phyloP scores from a whole-genome alignment of 1,284 basidiomycete species.

The Tilletia indica region DNA sequence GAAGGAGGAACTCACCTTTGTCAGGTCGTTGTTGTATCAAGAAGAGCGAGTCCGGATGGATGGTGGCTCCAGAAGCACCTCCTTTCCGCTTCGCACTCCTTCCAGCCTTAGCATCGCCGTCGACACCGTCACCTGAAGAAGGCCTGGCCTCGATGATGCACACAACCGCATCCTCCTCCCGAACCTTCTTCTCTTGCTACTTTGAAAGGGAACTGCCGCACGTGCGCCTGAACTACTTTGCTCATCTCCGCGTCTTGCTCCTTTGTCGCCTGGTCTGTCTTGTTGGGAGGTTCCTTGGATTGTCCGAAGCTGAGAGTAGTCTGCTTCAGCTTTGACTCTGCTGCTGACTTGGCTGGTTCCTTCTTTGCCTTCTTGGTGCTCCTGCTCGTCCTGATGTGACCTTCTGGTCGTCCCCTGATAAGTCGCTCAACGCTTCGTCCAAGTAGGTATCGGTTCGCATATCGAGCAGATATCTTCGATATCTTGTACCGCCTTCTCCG shows the following conservation, averaged over 20 bases:
- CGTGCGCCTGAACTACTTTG: slow-evolving; percentile 50
- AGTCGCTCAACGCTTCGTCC: not conserved
- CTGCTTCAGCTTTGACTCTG: not conserved
- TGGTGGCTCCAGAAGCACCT: slow-evolving; percentile 54
- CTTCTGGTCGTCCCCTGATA: slow-evolving; percentile 18
- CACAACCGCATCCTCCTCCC: slow-evolving; percentile 81
- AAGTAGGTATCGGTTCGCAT: slow-evolving; percentile 40
- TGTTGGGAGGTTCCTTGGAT: not conserved
- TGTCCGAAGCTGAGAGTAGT: slow-evolving; percentile 8
- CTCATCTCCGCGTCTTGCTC: slow-evolving; percentile 3
- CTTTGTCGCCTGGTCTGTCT: not conserved
- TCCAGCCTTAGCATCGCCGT: slow-evolving; percentile 58
- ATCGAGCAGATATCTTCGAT: slow-evolving; percentile 32
- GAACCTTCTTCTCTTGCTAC: slow-evolving; percentile 75
- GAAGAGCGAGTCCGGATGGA: not conserved
- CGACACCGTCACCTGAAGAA: slow-evolving; percentile 28
- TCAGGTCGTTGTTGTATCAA: slow-evolving; percentile 34
- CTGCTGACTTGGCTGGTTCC: not conserved
- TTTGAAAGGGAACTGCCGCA: slow-evolving; percentile 82
- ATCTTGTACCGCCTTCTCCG: slow-evolving; percentile 23
- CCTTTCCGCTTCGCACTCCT: slow-evolving; percentile 79
- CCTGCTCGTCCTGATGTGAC: too few species aligned
- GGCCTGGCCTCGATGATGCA: slow-evolving; percentile 76
- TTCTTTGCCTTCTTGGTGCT: slow-evolving; percentile 21
- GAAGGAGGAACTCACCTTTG: slow-evolving; percentile 60